These are phyloP conservation scores for Ceratocystiopsis brevicomis DNA, from an alignment of 2,329 filamentous ascomycete species.

Conservation along the genomic window DNA sequence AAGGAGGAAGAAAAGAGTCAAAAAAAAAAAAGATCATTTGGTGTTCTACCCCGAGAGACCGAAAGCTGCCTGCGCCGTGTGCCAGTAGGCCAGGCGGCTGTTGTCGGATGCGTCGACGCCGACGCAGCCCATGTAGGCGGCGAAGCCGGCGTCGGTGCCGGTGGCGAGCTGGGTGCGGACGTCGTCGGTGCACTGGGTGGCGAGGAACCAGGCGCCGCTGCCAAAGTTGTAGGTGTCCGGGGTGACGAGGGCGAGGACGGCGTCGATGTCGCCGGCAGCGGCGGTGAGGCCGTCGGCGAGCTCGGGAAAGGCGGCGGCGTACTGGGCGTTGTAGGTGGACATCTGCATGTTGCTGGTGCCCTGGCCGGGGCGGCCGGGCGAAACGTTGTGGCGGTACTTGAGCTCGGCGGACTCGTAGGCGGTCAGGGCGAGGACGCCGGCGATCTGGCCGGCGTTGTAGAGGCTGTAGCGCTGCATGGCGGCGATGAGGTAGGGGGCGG, in stretches of 20 bases:
- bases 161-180: conserved; percentile 18
- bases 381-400: conserved; percentile 46
- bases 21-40: no score
- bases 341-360: conserved; percentile 44
- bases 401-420: conserved; percentile 53
- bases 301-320: conserved; percentile 25
- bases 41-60: conserved; percentile 11
- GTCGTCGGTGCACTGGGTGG: conserved; percentile 21
- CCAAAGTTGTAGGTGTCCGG: conserved; percentile 35
- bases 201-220: conserved; percentile 31
- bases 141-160: conserved; percentile 23
- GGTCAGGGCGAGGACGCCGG: conserved; percentile 51
- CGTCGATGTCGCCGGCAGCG: conserved; percentile 17
- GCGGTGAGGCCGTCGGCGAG: conserved; percentile 15
- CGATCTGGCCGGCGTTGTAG: conserved; percentile 37
- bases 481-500: conserved; percentile 34
- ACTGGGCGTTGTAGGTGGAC: conserved; percentile 23
- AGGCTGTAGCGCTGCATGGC: conserved; percentile 41
- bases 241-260: conserved; percentile 25
- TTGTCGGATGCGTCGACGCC: conserved; percentile 14
- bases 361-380: conserved; percentile 42
- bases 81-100: conserved; percentile 23
- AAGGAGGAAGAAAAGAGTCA: no score
- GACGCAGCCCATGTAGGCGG: conserved; percentile 29
- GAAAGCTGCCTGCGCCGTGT: conserved; percentile 28